Conservation (phyloP, 768 basidiomycete species). For the Rhodotorula paludigena region DNA sequence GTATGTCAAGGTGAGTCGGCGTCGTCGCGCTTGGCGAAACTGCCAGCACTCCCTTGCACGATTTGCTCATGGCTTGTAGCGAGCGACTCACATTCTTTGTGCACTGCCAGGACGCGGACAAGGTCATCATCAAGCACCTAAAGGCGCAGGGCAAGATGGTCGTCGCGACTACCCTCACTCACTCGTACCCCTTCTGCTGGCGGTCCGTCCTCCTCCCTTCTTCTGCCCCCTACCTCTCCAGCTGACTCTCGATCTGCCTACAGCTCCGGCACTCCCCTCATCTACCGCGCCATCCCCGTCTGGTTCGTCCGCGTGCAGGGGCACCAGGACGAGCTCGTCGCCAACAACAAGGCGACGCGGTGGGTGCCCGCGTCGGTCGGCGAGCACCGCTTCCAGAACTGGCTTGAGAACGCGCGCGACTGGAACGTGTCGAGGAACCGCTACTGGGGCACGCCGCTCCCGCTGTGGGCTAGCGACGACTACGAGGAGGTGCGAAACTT, state of each 20-base stretch:
- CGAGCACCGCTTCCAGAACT: slow-evolving; percentile 89
- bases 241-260: background rate
- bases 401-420: slow-evolving; percentile 96
- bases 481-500: slow-evolving; percentile 64
- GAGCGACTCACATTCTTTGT: too few relatives aligned
- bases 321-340: slow-evolving; percentile 76
- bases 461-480: slow-evolving; percentile 92
- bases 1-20: slow-evolving; percentile 79
- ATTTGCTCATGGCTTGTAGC: too few relatives aligned
- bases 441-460: slow-evolving; percentile 98
- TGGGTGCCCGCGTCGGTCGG: slow-evolving; percentile 94
- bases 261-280: slow-evolving; percentile 88
- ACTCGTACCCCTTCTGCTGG: slow-evolving; percentile 98
- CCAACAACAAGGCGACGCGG: slow-evolving; percentile 81
- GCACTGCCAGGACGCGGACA: slow-evolving; percentile 70
- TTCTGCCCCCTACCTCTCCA: slow-evolving; percentile 8
- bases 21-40: too few relatives aligned
- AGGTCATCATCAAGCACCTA: slow-evolving; percentile 82
- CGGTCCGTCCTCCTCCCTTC: slow-evolving; percentile 53
- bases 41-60: too few relatives aligned
- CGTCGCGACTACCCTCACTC: slow-evolving; percentile 76
- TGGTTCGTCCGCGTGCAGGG: slow-evolving; percentile 92
- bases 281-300: slow-evolving; percentile 89
- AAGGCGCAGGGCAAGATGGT: slow-evolving; percentile 83
- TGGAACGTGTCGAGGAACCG: slow-evolving; percentile 99